Evolutionary conservation across 23 red algal species (phyloP).

Genomic region (Gracilaria domingensis): DNA sequence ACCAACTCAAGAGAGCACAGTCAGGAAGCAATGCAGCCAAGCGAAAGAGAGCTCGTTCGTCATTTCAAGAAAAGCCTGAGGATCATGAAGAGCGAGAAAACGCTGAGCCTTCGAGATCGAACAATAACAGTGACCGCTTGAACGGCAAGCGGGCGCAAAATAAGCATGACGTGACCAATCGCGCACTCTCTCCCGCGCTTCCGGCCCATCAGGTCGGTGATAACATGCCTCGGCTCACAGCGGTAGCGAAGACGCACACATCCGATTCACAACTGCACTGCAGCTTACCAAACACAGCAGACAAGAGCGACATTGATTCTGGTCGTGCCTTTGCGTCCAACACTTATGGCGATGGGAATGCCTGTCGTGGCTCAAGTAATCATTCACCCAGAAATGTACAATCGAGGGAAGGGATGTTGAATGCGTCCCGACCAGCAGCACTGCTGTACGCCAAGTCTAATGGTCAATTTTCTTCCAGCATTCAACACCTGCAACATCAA

Average conservation of each 20-base stretch:
- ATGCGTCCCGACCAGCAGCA: neutral
- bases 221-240: neutral
- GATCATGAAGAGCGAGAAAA: neutral
- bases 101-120: neutral
- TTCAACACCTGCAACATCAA: neutral
- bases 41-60: neutral
- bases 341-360: neutral
- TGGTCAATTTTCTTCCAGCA: too few species aligned
- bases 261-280: neutral
- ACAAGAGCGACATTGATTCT: neutral
- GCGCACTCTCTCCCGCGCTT: neutral
- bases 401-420: neutral
- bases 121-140: neutral
- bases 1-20: neutral
- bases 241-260: neutral
- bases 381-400: slow-evolving; percentile 16
- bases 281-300: neutral
- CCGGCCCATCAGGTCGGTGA: neutral
- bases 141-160: neutral
- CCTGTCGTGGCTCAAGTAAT: neutral
- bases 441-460: neutral
- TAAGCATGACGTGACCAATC: neutral
- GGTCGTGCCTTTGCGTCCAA: neutral
- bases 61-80: neutral
- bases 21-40: neutral